Conservation (phyloP, 176 grass and related monocot species). For the Oryza meridionalis region DNA sequence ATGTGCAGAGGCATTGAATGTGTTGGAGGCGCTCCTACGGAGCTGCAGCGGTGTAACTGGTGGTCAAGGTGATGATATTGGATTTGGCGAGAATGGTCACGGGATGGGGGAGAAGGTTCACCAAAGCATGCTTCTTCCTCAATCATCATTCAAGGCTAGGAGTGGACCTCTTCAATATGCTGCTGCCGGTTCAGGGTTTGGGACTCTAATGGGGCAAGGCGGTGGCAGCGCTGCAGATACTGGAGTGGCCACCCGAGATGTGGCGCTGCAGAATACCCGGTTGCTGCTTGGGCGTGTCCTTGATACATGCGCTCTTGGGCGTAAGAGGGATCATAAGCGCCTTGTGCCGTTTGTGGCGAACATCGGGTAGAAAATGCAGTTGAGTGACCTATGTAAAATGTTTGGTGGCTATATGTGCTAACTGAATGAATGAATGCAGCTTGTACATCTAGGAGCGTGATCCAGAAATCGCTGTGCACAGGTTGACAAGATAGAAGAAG, state of each 20-base stretch:
- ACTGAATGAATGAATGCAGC: not conserved
- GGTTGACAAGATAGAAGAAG: not conserved
- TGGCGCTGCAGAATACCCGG: slow-evolving; percentile 78
- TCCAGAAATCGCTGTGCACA: not conserved
- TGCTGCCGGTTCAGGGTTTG: slow-evolving; percentile 70
- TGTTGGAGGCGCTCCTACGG: slow-evolving; percentile 86
- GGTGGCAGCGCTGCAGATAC: slow-evolving; percentile 49
- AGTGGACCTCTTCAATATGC: slow-evolving; percentile 74
- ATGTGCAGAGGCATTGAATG: slow-evolving; percentile 81
- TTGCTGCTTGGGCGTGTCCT: slow-evolving; percentile 88
- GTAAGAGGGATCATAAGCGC: slow-evolving; percentile 91
- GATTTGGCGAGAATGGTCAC: slow-evolving; percentile 57
- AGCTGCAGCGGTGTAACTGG: slow-evolving; percentile 71
- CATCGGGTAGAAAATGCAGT: slow-evolving; percentile 39
- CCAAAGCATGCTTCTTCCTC: slow-evolving; percentile 67
- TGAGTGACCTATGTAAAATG: not conserved
- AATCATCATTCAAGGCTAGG: slow-evolving; percentile 91
- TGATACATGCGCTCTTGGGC: slow-evolving; percentile 86
- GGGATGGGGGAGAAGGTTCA: slow-evolving; percentile 71
- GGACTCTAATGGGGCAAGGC: slow-evolving; percentile 53
- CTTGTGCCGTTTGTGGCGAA: slow-evolving; percentile 88
- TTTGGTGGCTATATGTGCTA: not conserved
- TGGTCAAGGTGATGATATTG: slow-evolving; percentile 55
- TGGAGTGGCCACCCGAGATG: slow-evolving; percentile 60
- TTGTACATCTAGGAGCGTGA: slow-evolving; percentile 15